A percentile compares a stretch with the other conserved stretches of the same genome.
These are phyloP conservation scores for Sequoiadendron giganteum DNA, from an alignment of 75 land plant species.

Conservation along the genomic window DNA sequence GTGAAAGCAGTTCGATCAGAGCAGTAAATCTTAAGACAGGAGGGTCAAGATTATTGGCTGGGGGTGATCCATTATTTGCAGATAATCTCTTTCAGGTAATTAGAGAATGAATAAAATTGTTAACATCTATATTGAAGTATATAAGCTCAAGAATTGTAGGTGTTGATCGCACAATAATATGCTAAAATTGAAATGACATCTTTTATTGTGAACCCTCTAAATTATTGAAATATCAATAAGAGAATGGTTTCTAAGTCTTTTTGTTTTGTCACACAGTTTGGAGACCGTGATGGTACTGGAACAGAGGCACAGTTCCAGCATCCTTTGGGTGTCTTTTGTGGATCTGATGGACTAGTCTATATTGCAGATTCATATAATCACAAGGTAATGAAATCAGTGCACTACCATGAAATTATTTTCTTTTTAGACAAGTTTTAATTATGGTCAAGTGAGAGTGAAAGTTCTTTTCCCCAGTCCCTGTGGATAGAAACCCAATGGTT, in stretches of 20 bases:
- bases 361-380: conserved; percentile 96
- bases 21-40: conserved; percentile 78
- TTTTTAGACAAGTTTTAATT: neutral
- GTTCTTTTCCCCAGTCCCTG: neutral
- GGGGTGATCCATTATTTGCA: conserved; percentile 92
- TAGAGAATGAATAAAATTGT: neutral
- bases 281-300: conserved; percentile 91
- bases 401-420: neutral
- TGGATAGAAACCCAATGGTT: neutral
- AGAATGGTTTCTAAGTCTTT: neutral
- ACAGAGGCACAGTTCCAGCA: conserved; percentile 92
- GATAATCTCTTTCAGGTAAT: conserved; percentile 93
- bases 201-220: neutral
- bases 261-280: conserved; percentile 60
- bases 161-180: neutral
- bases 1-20: conserved; percentile 98
- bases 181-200: neutral
- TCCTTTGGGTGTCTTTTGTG: conserved; percentile 80
- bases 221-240: neutral
- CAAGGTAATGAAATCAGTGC: conserved; percentile 58
- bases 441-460: neutral
- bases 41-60: conserved; percentile 83
- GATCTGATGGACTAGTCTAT: conserved; percentile 70
- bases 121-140: neutral
- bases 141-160: neutral